Evolutionary conservation across 306 rosid genomes (phyloP), one percentile per base, ranked within the genome.

Genomic region (Ceratonia siliqua): DNA sequence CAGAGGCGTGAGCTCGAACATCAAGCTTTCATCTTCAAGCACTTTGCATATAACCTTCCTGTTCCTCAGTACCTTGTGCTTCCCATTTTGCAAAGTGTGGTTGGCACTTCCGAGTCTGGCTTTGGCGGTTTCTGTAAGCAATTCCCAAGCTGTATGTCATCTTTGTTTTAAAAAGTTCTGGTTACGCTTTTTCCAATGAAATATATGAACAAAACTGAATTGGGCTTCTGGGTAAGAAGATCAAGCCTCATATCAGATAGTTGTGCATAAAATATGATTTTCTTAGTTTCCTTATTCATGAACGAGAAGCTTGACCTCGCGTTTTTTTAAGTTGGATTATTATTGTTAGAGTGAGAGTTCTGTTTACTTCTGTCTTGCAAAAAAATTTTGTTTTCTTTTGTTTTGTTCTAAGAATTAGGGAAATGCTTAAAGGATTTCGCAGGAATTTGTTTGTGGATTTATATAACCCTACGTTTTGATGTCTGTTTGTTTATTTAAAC

Each of bases 1-100:
- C 96, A 91, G 81, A 79, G 76, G 88, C 72, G 78, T 49, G 97
- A 94, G 83, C 85, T 94, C 72, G 68, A 79, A 8, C 85, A 75
- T 27, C 97, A 94, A 83, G 66, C 83, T 73, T 63, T 81, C 66
- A 88, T 91, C 76, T 85, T 82, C 78, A 86, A 81, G 73, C 85
- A 86, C 38, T 66, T 93, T 53, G 84, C 55, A 0, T 70, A 68
- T 68, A 86, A 86, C 7, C 52, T 84, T 22, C 83, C 87, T 70
- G 84, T 87, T 67, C 97, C 97, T 68, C 50, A 71, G 4, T 81
- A 83, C 49, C 89, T 88, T 57, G 75, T 83, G 62, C 62, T 77
- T 63, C 90, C 90, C 14, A 49, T 75, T 72, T 76, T 82, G 88
- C 74, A 43, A 61, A 84, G 81, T 33, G 74, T 70, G 67, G 80